These are phyloP conservation scores for Crithidia acanthocephali DNA, from an alignment of 208 protist genomes.

Conservation along the genomic window DNA sequence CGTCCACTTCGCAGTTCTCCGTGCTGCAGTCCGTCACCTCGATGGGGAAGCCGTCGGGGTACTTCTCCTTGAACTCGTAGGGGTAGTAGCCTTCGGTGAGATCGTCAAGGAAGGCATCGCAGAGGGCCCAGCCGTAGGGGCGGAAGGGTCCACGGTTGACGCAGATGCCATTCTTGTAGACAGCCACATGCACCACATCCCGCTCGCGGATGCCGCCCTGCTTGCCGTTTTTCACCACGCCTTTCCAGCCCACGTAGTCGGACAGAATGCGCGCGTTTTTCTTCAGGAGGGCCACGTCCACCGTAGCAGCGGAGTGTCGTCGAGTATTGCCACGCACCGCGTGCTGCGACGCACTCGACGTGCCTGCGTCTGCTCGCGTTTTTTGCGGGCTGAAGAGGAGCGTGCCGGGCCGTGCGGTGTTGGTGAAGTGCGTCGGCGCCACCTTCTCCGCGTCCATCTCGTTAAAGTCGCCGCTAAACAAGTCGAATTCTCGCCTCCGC, in stretches of 20 bases:
- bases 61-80: slow-evolving; percentile 94
- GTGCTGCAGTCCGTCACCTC: slow-evolving; percentile 74
- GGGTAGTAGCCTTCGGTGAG: slow-evolving; percentile 94
- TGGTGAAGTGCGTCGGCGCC: slow-evolving; percentile 12
- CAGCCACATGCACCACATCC: slow-evolving; percentile 75
- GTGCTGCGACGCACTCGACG: background rate
- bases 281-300: slow-evolving; percentile 71
- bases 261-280: slow-evolving; percentile 84
- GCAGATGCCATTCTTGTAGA: slow-evolving; percentile 93
- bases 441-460: background rate
- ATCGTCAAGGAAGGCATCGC: slow-evolving; percentile 88
- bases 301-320: slow-evolving; percentile 5
- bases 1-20: slow-evolving; percentile 33
- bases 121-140: slow-evolving; percentile 88
- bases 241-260: slow-evolving; percentile 83
- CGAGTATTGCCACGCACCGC: background rate
- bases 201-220: slow-evolving; percentile 69
- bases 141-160: slow-evolving; percentile 89
- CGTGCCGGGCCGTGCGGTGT: slow-evolving; percentile 16
- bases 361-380: background rate
- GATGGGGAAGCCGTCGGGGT: slow-evolving; percentile 92
- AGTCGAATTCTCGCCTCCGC: slow-evolving; percentile 22
- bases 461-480: slow-evolving; percentile 26
- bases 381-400: slow-evolving; percentile 30
- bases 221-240: slow-evolving; percentile 64